Percentiles rank a stretch among this genome's conserved stretches.
phyloP scores from a whole-genome alignment of 306 rosid species.

The Lathyrus tuberosus region DNA sequence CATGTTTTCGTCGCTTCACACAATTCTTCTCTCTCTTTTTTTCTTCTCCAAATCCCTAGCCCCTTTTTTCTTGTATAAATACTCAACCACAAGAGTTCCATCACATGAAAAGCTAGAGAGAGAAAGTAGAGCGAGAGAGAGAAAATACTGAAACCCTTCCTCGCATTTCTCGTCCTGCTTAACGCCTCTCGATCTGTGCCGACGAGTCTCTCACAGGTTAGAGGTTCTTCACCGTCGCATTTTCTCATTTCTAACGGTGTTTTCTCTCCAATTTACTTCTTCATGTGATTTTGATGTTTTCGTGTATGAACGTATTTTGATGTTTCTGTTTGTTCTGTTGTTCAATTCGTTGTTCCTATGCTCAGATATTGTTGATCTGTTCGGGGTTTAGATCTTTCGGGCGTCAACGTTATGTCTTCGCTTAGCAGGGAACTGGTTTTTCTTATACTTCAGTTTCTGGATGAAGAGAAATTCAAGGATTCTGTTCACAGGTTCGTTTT shows the following conservation, averaged over 20 bases:
- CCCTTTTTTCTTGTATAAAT: constrained; percentile 71
- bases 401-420: constrained; percentile 77
- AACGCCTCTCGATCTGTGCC: constrained; percentile 74
- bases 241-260: constrained; percentile 26
- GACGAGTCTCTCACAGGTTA: constrained; percentile 49
- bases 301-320: neutral
- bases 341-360: constrained; percentile 47
- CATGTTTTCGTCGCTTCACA: constrained; percentile 70
- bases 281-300: constrained; percentile 28
- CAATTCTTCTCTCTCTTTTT: constrained; percentile 41
- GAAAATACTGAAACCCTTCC: constrained; percentile 42
- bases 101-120: constrained; percentile 63
- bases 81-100: constrained; percentile 54
- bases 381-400: constrained; percentile 55
- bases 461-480: constrained; percentile 98
- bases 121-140: constrained; percentile 70
- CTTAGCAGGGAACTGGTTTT: constrained; percentile 98
- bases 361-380: constrained; percentile 63
- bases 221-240: constrained; percentile 34
- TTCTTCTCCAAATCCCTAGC: constrained; percentile 84
- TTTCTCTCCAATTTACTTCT: constrained; percentile 29
- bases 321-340: constrained; percentile 18
- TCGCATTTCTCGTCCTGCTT: constrained; percentile 39
- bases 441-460: constrained; percentile 99
- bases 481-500: constrained; percentile 84